Evolutionary conservation across 768 basidiomycete species (phyloP), one percentile per base, ranked within the genome.

Genomic region (Pleurotus eryngii): DNA sequence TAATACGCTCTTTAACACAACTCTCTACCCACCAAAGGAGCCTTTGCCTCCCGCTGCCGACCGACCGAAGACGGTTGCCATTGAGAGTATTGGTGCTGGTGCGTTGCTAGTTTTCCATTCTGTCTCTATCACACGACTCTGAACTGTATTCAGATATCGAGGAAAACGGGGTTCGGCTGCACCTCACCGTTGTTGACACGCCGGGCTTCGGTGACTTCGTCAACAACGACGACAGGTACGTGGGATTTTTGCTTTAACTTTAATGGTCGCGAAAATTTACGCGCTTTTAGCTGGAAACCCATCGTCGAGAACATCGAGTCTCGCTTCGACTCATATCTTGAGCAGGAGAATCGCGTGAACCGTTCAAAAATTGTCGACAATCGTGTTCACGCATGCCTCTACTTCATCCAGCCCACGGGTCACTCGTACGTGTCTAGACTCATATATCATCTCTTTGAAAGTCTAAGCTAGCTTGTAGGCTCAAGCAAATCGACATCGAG

Each of bases 151-250:
- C 72, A 97, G 97, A 99, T 70, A 98, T 99, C 67, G 96, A 98
- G 78, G 97, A 99, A 79, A 96, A 90, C 59, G 96, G 95, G 58
- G 97, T 98, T 42, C 85, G 95, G 64, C 85, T 98, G 45, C 94
- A 95, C 69, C 76, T 99, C 57, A 98, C 95, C n/a, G 96, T 99
- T 60, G 97, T 99, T 61, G 97, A 99, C 71, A 99, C 95, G 26
- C 97, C 97, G 57, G 97, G 97, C 35, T 99, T 98, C 68, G 97
- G 97, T 60, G 97, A 99, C 72, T 98, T 97, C 72, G 95, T 98
- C 69, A 98, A 99, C 81, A 99, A 99, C 72, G 93, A 97, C 65
- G 94, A 97, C 68, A 95, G 95, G 94, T 93, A 61, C 62, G 75
- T 54, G 51, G 39, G 51, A 54, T 26, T 40, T 62, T 62, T 64